A percentile compares a stretch with the other conserved stretches of the same genome.
Conservation (phyloP, 495 filamentous ascomycete species). For the Usnea hakonensis region DNA sequence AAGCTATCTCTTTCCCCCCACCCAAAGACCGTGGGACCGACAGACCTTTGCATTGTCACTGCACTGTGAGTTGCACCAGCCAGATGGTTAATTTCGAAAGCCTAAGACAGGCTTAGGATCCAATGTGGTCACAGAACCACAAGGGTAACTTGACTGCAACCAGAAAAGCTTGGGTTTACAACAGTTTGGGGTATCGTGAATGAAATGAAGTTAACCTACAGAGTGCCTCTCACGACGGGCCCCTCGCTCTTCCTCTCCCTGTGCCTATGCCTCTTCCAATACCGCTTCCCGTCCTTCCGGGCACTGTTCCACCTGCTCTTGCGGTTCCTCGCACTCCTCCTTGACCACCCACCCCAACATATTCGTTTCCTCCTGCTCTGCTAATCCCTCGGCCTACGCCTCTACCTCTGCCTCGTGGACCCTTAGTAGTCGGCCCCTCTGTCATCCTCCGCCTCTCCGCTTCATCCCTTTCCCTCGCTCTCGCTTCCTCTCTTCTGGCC, state of each 20-base stretch:
- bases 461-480: conserved; percentile 60
- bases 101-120: no score
- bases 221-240: not conserved
- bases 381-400: conserved; percentile 39
- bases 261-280: conserved; percentile 41
- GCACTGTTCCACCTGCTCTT: conserved; percentile 33
- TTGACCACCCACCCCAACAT: conserved; percentile 41
- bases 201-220: not conserved
- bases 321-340: conserved; percentile 34
- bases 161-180: not conserved
- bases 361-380: conserved; percentile 35
- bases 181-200: not conserved
- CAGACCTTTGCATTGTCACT: no score
- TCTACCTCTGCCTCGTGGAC: conserved; percentile 36
- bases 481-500: conserved; percentile 65
- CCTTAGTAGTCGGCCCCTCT: conserved; percentile 39
- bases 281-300: conserved; percentile 43
- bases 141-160: not conserved
- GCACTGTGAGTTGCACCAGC: no score
- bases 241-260: conserved; percentile 31
- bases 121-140: not conserved
- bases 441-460: conserved; percentile 51
- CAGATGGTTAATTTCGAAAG: no score
- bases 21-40: no score
- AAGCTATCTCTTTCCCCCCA: no score